Percentiles rank a stretch among this genome's conserved stretches.
These are phyloP conservation scores for Fraxinus baroniana DNA, from an alignment of 305 asterid genomes.

Conservation along the genomic window DNA sequence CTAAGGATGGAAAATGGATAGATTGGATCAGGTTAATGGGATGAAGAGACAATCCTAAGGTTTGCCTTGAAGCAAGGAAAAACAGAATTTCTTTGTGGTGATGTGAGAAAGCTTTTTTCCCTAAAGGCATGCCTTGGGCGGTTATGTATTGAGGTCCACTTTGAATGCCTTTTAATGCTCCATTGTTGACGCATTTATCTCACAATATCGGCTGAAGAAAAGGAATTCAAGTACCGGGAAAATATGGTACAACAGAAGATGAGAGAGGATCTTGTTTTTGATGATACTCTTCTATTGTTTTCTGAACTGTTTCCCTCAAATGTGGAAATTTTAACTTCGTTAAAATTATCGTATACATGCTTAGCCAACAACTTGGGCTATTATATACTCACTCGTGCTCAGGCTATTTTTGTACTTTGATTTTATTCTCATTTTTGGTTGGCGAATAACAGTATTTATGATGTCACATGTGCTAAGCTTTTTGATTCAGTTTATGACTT, in stretches of 20 bases:
- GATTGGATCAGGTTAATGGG: neutral
- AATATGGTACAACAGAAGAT: neutral
- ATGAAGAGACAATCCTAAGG: neutral
- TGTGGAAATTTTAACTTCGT: neutral
- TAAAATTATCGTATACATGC: neutral
- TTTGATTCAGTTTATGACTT: neutral
- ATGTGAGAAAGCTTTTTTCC: neutral
- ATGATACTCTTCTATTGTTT: neutral
- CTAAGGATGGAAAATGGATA: neutral
- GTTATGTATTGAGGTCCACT: neutral
- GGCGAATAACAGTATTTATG: neutral
- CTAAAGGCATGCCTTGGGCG: neutral
- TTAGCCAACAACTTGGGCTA: neutral
- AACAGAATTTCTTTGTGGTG: neutral
- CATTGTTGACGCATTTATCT: neutral
- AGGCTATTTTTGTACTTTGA: neutral
- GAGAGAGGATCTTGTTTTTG: neutral
- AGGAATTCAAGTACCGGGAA: neutral
- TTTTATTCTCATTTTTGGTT: neutral
- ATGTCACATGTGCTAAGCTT: neutral
- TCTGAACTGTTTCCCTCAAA: neutral
- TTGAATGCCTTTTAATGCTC: neutral
- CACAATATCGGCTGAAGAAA: neutral
- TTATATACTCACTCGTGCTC: neutral
- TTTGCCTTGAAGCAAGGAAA: neutral